Evolutionary conservation across 139 green algal species (phyloP).

Genomic region (Tetraselmis chui): DNA sequence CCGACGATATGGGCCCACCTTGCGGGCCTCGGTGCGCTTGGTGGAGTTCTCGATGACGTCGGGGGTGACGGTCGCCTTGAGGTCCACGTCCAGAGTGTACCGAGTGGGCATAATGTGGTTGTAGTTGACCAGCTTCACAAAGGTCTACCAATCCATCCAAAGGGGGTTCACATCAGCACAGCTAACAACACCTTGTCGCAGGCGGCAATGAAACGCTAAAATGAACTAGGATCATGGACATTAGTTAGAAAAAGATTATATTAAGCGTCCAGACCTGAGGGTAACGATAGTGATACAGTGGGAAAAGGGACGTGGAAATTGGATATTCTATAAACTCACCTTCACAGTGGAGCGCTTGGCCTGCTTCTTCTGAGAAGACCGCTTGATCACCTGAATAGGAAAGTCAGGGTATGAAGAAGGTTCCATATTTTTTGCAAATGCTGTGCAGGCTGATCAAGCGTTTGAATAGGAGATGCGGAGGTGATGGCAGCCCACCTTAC

Average conservation of each 20-base stretch:
- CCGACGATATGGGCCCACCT: conserved; percentile 42
- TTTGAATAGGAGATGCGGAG: neutral
- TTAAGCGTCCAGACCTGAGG: too few relatives aligned
- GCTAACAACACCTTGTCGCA: conserved; percentile 1
- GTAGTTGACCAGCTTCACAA: conserved; percentile 99
- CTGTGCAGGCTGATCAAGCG: neutral
- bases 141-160: conserved; percentile 62
- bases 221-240: conserved; percentile 40
- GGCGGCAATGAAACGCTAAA: neutral
- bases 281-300: too few relatives aligned
- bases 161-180: conserved; percentile 6
- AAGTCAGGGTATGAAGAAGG: too few relatives aligned
- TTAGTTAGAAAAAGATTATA: too few relatives aligned
- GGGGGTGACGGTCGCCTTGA: conserved; percentile 77
- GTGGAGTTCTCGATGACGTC: conserved; percentile 81
- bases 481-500: conserved; percentile 68
- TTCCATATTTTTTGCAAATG: neutral
- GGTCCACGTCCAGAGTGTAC: conserved; percentile 96
- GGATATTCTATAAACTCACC: neutral
- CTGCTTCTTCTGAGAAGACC: conserved; percentile 56
- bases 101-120: conserved; percentile 99
- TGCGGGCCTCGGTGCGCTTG: conserved; percentile 82
- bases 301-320: neutral
- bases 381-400: conserved; percentile 72
- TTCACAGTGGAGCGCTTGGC: conserved; percentile 64